phyloP scores from a whole-genome alignment of 2,329 filamentous ascomycete species.

The Nannizzia gypsea region DNA sequence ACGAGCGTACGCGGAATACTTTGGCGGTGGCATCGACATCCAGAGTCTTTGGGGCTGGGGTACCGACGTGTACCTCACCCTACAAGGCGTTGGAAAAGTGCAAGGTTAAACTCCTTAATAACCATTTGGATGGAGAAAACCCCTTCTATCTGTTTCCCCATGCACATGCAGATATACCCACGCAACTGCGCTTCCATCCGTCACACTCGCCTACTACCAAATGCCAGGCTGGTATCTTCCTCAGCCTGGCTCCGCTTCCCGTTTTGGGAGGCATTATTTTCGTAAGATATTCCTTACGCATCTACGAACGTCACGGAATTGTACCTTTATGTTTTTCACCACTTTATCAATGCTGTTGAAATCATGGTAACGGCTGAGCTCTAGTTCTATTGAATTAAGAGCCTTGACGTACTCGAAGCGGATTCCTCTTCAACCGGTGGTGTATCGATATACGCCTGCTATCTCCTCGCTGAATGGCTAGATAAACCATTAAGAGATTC shows the following conservation, averaged over 20 bases:
- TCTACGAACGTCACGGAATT: conserved; percentile 48
- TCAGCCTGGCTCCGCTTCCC: conserved; percentile 33
- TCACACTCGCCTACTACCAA: conserved; percentile 13
- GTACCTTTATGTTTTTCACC: conserved; percentile 52
- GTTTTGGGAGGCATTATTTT: conserved; percentile 37
- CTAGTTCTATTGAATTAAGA: conserved; percentile 48
- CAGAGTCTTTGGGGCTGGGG: conserved; percentile 95
- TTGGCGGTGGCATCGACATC: conserved; percentile 88
- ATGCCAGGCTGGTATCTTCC: conserved; percentile 35
- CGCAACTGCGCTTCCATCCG: not conserved
- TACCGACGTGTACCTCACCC: conserved; percentile 53
- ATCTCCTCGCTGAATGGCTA: no score
- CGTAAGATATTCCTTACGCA: conserved; percentile 45
- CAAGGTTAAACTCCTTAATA: not conserved
- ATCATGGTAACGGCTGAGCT: conserved; percentile 48
- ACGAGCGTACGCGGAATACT: conserved; percentile 93
- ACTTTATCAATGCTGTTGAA: conserved; percentile 53
- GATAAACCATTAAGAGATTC: no score
- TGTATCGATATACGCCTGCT: no score
- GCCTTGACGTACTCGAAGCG: conserved; percentile 31
- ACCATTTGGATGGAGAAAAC: not conserved
- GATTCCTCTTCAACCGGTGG: not conserved
- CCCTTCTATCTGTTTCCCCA: not conserved
- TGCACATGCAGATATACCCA: not conserved
- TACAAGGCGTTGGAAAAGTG: conserved; percentile 48